phyloP scores from a whole-genome alignment of 1,284 basidiomycete species.

The Ganoderma sinense region DNA sequence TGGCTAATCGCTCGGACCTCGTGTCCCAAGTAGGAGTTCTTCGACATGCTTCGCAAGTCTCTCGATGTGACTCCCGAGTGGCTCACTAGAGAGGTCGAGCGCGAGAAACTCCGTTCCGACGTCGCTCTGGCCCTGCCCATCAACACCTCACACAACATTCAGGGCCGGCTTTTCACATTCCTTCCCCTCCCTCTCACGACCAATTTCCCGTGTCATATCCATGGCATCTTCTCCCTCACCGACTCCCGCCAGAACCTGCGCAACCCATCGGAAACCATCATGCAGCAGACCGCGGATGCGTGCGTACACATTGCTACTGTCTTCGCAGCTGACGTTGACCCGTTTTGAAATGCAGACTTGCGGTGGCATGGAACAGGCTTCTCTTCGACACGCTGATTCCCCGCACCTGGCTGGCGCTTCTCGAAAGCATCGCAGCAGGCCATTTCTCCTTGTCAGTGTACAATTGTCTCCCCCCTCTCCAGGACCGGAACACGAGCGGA shows the following conservation, averaged over 20 bases:
- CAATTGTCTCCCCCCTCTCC: conserved; percentile 7
- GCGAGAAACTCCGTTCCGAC: conserved; percentile 48
- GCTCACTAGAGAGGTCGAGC: conserved; percentile 35
- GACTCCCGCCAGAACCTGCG: conserved; percentile 53
- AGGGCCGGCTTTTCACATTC: conserved; percentile 54
- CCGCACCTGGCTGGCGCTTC: conserved; percentile 13
- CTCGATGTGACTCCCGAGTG: conserved; percentile 28
- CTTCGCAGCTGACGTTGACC: not conserved
- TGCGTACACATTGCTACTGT: conserved; percentile 39
- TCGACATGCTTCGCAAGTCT: conserved; percentile 32
- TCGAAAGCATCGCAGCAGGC: not conserved
- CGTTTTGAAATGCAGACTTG: conserved; percentile 18
- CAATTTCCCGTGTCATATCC: conserved; percentile 53
- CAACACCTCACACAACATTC: not conserved
- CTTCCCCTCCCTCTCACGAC: conserved; percentile 56
- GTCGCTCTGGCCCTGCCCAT: conserved; percentile 46
- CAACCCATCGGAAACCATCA: conserved; percentile 50
- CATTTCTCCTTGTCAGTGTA: conserved; percentile 2
- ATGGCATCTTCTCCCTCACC: conserved; percentile 55
- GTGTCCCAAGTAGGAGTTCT: conserved; percentile 34
- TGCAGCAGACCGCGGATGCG: conserved; percentile 49
- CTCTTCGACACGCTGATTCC: conserved; percentile 23
- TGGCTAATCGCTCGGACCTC: conserved; percentile 42
- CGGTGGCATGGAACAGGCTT: conserved; percentile 30
- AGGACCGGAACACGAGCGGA: conserved; percentile 10